Conservation (phyloP, 805 yeast species). For the Alloascoidea africana region DNA sequence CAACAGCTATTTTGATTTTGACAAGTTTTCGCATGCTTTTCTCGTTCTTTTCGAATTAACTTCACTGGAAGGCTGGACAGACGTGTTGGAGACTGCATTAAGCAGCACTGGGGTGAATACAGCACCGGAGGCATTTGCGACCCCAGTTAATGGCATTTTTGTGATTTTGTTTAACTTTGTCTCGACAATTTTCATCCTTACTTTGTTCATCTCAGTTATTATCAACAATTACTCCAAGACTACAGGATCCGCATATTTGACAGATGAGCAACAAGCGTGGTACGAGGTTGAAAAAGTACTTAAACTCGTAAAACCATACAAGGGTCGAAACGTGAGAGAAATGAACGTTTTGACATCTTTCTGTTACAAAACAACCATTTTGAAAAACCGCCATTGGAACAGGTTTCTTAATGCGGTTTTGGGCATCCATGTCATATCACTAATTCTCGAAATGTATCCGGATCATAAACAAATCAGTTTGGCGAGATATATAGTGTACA, state of each 20-base stretch:
- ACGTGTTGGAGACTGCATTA: slow-evolving; percentile 42
- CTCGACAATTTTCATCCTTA: slow-evolving; percentile 56
- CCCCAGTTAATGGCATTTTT: slow-evolving; percentile 50
- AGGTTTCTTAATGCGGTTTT: neutral
- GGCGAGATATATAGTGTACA: neutral
- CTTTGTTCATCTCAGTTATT: slow-evolving; percentile 62
- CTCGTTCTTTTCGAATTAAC: slow-evolving; percentile 51
- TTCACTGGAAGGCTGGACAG: slow-evolving; percentile 75
- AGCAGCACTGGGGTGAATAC: slow-evolving; percentile 50
- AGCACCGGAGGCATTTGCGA: slow-evolving; percentile 30
- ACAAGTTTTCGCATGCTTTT: slow-evolving; percentile 38
- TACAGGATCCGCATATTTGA: slow-evolving; percentile 60
- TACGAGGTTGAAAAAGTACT: slow-evolving; percentile 52
- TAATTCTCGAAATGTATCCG: neutral
- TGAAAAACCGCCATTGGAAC: neutral
- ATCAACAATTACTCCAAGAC: slow-evolving; percentile 53
- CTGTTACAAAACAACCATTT: neutral
- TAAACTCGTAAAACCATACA: slow-evolving; percentile 33
- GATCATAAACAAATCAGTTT: neutral
- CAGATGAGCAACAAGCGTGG: slow-evolving; percentile 61
- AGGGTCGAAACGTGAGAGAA: neutral
- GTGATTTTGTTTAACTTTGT: slow-evolving; percentile 48
- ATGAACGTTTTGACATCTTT: neutral
- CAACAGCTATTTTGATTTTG: slow-evolving; percentile 42
- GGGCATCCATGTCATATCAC: neutral